Evolutionary conservation across 139 green algal species (phyloP), one percentile per base, ranked within the genome.

Genomic region (Chlorella sorokiniana): DNA sequence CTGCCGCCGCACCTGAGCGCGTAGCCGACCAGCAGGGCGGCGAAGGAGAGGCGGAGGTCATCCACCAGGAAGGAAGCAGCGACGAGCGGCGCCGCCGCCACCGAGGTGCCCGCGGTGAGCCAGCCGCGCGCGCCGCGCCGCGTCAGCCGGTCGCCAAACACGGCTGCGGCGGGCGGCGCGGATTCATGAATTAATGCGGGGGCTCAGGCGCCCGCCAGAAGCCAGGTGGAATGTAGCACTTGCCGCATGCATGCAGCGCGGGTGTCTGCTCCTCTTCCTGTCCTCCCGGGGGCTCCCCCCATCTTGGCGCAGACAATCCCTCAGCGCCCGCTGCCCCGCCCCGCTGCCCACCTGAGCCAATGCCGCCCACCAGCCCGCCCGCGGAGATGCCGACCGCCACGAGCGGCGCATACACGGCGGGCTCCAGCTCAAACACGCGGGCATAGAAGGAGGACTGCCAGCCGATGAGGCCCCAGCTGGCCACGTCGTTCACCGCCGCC

Each of bases 361-460:
- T 91, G n/a, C 94, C 94, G 22, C 94, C 94, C 1, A 97, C 37
- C 41, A 97, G 93, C 51, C 94, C 94, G 25, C 88, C 92, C 4
- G 96, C 83, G 29, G 93, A 94, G 74, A 98, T 88, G 52, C 96
- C 84, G 16, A 86, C 83, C 3, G 94, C 94, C 78, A 98, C 84
- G 75, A 95, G 82, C 7, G 94, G 94, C 0, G 94, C 94, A 67
- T 97, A 97, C 33, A 86, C 75, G 4, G 88, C 23, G 22, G 87
- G 81, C 4, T 64, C 69, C 48, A 98, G 74, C 23, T 90, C 83
- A 73, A 90, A 95, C 35, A 95, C 90, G 9, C 93, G 86, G 88
- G 95, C 89, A 78, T 98, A 98, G 75, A 96, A 98, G 22, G 89
- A 93, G 31, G 86, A 89, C 74, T 97, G 94, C 92, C 93, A 98